Conservation (phyloP, 768 basidiomycete genomes). For the Tricholoma saponaceum region DNA sequence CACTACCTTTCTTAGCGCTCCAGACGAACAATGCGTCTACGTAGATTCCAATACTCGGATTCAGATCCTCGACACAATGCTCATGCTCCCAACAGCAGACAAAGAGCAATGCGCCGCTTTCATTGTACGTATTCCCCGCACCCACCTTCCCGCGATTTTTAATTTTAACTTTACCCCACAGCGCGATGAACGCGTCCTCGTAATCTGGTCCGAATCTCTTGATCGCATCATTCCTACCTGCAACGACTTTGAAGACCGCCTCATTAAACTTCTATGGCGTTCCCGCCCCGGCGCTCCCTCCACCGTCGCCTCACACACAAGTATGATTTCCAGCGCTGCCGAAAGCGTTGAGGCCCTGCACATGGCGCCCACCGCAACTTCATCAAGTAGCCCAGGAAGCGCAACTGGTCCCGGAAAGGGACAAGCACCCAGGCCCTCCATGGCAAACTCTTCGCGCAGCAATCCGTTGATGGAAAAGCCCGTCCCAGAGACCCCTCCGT, state of each 20-base stretch:
- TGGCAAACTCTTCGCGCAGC: not conserved
- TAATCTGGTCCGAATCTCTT: conserved; percentile 81
- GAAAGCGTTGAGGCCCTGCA: conserved; percentile 22
- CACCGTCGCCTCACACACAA: conserved; percentile 13
- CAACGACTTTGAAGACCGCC: conserved; percentile 69
- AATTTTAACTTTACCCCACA: conserved; percentile 18
- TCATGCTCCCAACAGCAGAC: conserved; percentile 72
- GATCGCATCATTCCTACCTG: conserved; percentile 73
- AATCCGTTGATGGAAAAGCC: not conserved
- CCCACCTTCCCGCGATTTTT: not conserved
- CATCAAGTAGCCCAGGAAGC: not conserved
- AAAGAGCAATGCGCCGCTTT: conserved; percentile 89
- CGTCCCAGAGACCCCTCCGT: not conserved
- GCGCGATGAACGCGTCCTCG: conserved; percentile 80
- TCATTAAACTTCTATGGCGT: conserved; percentile 81
- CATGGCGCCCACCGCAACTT: not conserved
- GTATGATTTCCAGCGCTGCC: conserved; percentile 23
- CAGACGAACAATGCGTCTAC: conserved; percentile 56
- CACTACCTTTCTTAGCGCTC: conserved; percentile 31
- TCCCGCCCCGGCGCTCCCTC: conserved; percentile 34
- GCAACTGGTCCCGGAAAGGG: not conserved
- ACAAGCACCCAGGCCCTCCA: not conserved
- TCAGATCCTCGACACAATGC: conserved; percentile 78
- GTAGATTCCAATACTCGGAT: conserved; percentile 84
- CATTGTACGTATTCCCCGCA: conserved; percentile 51